These are phyloP conservation scores for Tolypocladium amazonense DNA, from an alignment of 2,329 filamentous ascomycete species.

Conservation along the genomic window DNA sequence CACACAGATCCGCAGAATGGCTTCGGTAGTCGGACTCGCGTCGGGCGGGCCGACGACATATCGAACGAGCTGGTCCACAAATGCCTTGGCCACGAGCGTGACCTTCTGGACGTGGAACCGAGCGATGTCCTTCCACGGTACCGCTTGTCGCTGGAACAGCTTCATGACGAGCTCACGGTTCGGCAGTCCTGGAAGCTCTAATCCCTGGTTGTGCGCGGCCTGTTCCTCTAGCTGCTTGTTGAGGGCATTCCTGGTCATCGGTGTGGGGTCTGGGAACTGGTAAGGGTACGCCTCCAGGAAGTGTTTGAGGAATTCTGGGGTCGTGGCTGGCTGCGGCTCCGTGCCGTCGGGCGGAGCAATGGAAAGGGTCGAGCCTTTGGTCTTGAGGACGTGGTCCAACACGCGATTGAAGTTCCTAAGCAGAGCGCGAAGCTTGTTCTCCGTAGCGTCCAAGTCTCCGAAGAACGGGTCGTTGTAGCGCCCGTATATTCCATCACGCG, in stretches of 20 bases:
- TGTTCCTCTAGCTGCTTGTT: conserved; percentile 16
- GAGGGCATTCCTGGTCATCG: conserved; percentile 8
- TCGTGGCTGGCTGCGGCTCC: not conserved
- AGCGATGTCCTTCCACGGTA: conserved; percentile 28
- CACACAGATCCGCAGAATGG: conserved; percentile 1
- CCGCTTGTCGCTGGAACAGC: conserved; percentile 27
- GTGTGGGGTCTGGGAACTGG: conserved; percentile 14
- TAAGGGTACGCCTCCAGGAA: conserved; percentile 11
- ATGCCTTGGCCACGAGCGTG: conserved; percentile 16
- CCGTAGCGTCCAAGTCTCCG: conserved; percentile 7
- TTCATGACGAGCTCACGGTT: conserved; percentile 25
- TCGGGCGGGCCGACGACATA: conserved; percentile 15
- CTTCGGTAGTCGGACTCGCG: conserved; percentile 10
- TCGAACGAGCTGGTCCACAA: conserved; percentile 24
- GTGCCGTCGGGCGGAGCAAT: conserved; percentile 4
- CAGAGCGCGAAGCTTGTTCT: conserved; percentile 17
- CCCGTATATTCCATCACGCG: conserved; percentile 16
- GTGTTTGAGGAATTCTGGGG: conserved; percentile 16
- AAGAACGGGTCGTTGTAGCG: conserved; percentile 27
- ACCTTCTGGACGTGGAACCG: conserved; percentile 22
- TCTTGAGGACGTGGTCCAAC: conserved; percentile 16
- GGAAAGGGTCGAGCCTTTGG: conserved; percentile 10
- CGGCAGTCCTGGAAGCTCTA: conserved; percentile 26
- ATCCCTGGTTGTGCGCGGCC: conserved; percentile 26
- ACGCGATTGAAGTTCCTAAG: conserved; percentile 19